Conservation (phyloP, 2,329 filamentous ascomycete genomes). For the Chrysoporthe deuterocubensis region DNA sequence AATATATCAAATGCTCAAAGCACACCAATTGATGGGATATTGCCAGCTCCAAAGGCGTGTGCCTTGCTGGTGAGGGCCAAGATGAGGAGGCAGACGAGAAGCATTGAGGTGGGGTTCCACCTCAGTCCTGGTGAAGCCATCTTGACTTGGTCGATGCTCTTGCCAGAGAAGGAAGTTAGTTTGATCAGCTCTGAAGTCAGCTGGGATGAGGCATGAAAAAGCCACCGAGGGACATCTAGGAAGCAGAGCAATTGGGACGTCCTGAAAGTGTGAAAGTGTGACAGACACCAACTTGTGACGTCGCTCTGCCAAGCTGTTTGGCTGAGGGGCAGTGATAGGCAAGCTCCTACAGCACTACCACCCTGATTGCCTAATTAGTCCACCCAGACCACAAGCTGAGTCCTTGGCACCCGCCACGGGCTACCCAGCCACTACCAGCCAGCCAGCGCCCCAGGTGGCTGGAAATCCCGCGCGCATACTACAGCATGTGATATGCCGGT, state of each 20-base stretch:
- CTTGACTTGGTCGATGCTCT: conserved; percentile 19
- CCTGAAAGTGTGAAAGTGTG: not conserved
- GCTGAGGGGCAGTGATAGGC: not conserved
- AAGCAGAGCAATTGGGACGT: not conserved
- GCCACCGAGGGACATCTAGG: not conserved
- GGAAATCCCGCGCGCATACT: too few species aligned
- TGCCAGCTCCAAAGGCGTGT: conserved; percentile 70
- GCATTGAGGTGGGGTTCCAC: conserved; percentile 48
- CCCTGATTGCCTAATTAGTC: not conserved
- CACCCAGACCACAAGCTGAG: not conserved
- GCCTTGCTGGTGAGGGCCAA: conserved; percentile 60
- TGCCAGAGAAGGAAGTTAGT: not conserved
- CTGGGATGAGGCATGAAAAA: not conserved
- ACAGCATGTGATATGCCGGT: too few species aligned
- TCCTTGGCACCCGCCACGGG: not conserved
- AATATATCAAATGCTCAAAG: conserved; percentile 26
- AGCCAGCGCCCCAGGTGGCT: too few species aligned
- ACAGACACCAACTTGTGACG: not conserved
- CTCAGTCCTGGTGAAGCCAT: conserved; percentile 55
- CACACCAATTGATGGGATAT: conserved; percentile 65
- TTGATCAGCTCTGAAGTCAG: not conserved
- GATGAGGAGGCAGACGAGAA: conserved; percentile 57
- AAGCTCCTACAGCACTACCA: not conserved
- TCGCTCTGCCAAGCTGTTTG: conserved; percentile 1
- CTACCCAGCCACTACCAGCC: not conserved